Conservation (phyloP, 2,329 filamentous ascomycete genomes). For the Ambrosiella xylebori region DNA sequence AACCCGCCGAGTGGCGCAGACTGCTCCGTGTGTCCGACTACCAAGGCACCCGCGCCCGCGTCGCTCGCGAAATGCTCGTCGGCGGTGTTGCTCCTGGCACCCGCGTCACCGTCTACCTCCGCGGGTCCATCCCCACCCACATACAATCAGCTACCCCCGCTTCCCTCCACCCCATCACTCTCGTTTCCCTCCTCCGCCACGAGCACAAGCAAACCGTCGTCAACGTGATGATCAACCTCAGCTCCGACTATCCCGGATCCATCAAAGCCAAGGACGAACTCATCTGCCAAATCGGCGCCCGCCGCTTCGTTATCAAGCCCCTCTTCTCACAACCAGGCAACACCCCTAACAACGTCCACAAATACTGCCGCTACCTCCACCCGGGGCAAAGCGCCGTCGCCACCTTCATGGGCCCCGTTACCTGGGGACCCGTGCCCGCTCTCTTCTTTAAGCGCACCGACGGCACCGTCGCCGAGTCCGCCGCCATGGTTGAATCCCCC, state of each 20-base stretch:
- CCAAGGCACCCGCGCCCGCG: constrained; percentile 60
- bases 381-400: constrained; percentile 80
- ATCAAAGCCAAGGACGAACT: constrained; percentile 86
- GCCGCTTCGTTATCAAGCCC: constrained; percentile 74
- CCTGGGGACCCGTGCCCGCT: constrained; percentile 81
- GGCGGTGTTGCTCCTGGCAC: constrained; percentile 75
- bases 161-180: constrained; percentile 40
- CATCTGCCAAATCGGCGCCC: constrained; percentile 77
- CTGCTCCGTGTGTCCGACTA: constrained; percentile 82
- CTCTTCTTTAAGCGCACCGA: constrained; percentile 62
- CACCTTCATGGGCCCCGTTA: constrained; percentile 75
- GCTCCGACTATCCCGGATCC: constrained; percentile 54
- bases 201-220: constrained; percentile 86
- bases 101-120: constrained; percentile 63
- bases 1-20: constrained; percentile 79
- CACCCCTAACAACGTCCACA: constrained; percentile 93
- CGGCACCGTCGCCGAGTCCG: constrained; percentile 26
- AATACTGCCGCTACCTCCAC: constrained; percentile 82
- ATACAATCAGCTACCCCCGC: constrained; percentile 31
- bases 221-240: constrained; percentile 79
- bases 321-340: constrained; percentile 79
- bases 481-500: constrained; percentile 17
- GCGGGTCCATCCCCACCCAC: constrained; percentile 27
- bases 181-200: constrained; percentile 80
- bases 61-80: constrained; percentile 66